Base-by-base conservation (phyloP, 177 flowering plant species). In the Vitis hybrid region DNA sequence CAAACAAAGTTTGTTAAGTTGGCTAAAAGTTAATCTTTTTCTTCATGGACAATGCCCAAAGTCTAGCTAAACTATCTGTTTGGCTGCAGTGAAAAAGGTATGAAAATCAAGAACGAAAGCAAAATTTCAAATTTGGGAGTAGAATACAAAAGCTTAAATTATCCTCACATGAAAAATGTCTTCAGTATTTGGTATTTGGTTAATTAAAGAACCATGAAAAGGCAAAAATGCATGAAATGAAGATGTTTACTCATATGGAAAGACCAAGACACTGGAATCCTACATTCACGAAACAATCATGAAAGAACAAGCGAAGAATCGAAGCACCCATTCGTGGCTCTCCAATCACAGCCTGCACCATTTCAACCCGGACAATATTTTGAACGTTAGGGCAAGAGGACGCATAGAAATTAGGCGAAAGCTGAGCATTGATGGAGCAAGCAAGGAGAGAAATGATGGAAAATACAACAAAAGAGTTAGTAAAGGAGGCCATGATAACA, bases 221-320 rank as follows among this genome's bases (percentile, higher is more conserved):
- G 26, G 26, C 26, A 2, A 26, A 26, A 26, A 26, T 26, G 26
- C 26, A 26, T 26, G 26, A 26, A 26, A 26, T 26, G 26, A 26
- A 26, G 26, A 26, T 26, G 26, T 26, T 26, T n/a, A n/a, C n/a
- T n/a, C n/a, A 26, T 26, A 26, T 26, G 26, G 26, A 26, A 26
- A 26, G 26, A 26, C 29, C 29, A 26, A 26, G 29, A 26, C 29
- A 26, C 29, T 26, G 29, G 26, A 54, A 29, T 14, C 61, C 10
- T 62, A 84, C 87, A 62, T 82, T 75, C 2, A 85, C 88, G 12
- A 85, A 82, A 75, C 88, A 85, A 22, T 85, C 86, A 22, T 85
- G 88, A 67, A 85, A 85, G 81, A 77, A 73, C 65, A 81, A 66
- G 71, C 86, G 84, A 45, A 85, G 88, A 26, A 85, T 75, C 12